phyloP scores from a whole-genome alignment of 345 rosid genomes.

The Eucalyptus dawsonii region DNA sequence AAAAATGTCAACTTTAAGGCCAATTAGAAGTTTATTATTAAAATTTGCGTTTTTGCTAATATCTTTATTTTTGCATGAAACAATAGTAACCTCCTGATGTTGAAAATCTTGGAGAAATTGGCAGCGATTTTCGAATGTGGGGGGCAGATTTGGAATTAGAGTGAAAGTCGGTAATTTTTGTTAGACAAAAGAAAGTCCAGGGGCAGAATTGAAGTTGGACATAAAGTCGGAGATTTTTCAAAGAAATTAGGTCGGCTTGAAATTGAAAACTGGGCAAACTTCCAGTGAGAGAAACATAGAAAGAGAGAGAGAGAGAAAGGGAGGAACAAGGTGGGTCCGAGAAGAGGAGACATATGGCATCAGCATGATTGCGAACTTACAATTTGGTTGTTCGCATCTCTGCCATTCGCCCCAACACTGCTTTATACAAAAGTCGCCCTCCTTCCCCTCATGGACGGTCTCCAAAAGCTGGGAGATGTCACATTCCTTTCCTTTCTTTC shows the following conservation, averaged over 20 bases:
- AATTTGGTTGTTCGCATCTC: not conserved
- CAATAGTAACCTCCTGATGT: not conserved
- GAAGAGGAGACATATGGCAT: constrained; percentile 23
- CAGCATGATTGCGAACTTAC: constrained; percentile 15
- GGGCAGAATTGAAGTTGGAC: not conserved
- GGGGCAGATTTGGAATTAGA: not conserved
- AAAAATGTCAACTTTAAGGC: not conserved
- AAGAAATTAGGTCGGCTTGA: not conserved
- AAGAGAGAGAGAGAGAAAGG: not conserved
- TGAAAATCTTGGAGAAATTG: not conserved
- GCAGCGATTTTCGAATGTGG: accelerated
- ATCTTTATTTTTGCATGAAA: not conserved
- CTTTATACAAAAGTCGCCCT: not conserved
- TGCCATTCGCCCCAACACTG: not conserved
- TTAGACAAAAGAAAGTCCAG: not conserved
- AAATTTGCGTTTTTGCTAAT: not conserved
- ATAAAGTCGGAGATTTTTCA: not conserved
- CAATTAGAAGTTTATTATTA: not conserved
- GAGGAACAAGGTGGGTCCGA: constrained; percentile 3
- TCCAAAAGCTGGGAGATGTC: not conserved
- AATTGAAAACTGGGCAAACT: not conserved
- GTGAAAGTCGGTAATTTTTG: not conserved
- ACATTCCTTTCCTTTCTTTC: not conserved
- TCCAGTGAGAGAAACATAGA: not conserved
- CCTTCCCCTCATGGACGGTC: not conserved